Percentiles rank a stretch among this genome's conserved stretches.
These are phyloP conservation scores for Myxozyma kluyveri DNA, from an alignment of 805 yeast genomes.

Conservation along the genomic window DNA sequence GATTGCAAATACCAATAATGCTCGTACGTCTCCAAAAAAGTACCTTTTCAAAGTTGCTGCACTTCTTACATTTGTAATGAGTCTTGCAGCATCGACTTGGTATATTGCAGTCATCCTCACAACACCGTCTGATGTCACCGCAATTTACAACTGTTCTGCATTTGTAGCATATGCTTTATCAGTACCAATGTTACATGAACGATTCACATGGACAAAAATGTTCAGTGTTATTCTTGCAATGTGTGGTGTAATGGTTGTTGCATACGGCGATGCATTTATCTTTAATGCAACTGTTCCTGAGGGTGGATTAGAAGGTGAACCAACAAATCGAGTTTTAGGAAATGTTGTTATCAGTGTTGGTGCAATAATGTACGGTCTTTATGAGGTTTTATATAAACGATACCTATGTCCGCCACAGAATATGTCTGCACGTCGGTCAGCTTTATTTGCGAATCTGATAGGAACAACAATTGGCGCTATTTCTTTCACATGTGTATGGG, in stretches of 20 bases:
- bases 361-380: slow-evolving; percentile 43
- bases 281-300: slow-evolving; percentile 1
- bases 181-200: slow-evolving; percentile 67
- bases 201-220: slow-evolving; percentile 59
- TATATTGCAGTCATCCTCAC: slow-evolving; percentile 77
- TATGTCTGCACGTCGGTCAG: slow-evolving; percentile 64
- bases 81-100: slow-evolving; percentile 81
- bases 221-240: slow-evolving; percentile 69
- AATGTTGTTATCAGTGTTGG: slow-evolving; percentile 69
- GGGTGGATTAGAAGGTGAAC: neutral
- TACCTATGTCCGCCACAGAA: slow-evolving; percentile 70
- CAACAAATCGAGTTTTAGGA: slow-evolving; percentile 45
- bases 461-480: slow-evolving; percentile 65
- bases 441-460: slow-evolving; percentile 74
- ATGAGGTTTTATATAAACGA: slow-evolving; percentile 79
- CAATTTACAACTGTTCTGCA: slow-evolving; percentile 86
- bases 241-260: slow-evolving; percentile 72
- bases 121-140: slow-evolving; percentile 82
- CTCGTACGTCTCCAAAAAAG: slow-evolving; percentile 42
- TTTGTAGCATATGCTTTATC: slow-evolving; percentile 85
- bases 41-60: slow-evolving; percentile 49
- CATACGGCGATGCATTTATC: slow-evolving; percentile 45
- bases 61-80: slow-evolving; percentile 55
- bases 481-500: slow-evolving; percentile 52
- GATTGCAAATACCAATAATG: slow-evolving; percentile 22